These are phyloP conservation scores for Byssothecium circinans DNA, from an alignment of 2,329 filamentous ascomycete species.

Conservation along the genomic window DNA sequence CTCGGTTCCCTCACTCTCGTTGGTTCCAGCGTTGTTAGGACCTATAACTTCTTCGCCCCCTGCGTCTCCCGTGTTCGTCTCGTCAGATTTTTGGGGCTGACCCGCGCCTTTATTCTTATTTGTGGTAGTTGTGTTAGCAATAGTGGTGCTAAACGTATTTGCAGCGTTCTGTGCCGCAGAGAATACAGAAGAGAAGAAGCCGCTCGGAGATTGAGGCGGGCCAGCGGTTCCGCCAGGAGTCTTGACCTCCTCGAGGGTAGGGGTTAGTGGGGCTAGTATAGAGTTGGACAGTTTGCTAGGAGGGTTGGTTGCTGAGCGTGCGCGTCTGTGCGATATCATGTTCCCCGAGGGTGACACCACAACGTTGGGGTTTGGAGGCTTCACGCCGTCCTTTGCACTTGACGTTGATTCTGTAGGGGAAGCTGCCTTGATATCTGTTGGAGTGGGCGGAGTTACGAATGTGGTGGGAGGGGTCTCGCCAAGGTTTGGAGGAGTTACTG, in stretches of 20 bases:
- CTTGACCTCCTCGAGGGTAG: conserved; percentile 71
- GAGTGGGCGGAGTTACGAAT: conserved; percentile 66
- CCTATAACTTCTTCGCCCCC: conserved; percentile 49
- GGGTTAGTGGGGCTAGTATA: conserved; percentile 67
- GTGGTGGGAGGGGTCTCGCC: conserved; percentile 56
- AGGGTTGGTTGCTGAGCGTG: conserved; percentile 57
- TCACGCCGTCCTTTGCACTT: conserved; percentile 27
- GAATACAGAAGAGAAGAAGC: conserved; percentile 93
- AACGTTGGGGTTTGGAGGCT: conserved; percentile 52
- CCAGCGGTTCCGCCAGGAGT: conserved; percentile 58
- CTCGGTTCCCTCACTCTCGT: conserved; percentile 22
- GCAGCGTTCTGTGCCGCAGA: conserved; percentile 93
- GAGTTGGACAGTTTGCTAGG: conserved; percentile 88
- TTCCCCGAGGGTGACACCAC: conserved; percentile 65
- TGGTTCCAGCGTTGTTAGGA: conserved; percentile 28
- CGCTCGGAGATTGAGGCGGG: conserved; percentile 50
- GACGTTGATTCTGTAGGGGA: conserved; percentile 35
- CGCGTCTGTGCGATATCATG: conserved; percentile 73
- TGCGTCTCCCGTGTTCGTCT: conserved; percentile 29
- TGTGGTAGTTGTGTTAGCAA: conserved; percentile 63
- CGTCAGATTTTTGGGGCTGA: conserved; percentile 33
- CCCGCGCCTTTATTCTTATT: conserved; percentile 55
- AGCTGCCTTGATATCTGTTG: conserved; percentile 51
- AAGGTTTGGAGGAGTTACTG: conserved; percentile 48
- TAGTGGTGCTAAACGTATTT: conserved; percentile 70